Evolutionary conservation across 352 stramenopile genomes (phyloP).

Genomic region (Globisporangium paddicum): DNA sequence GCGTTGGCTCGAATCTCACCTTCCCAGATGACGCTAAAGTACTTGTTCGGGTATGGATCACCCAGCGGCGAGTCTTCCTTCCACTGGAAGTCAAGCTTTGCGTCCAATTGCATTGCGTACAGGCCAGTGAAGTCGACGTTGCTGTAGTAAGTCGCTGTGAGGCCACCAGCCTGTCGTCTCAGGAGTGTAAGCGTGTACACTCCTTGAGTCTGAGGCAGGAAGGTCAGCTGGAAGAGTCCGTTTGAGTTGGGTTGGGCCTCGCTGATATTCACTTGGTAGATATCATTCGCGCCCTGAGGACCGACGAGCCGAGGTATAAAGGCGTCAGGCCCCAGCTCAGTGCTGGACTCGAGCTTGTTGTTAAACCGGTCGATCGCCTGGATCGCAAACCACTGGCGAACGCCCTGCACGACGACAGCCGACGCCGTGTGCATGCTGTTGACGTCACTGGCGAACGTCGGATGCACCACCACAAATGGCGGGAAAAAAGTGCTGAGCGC

Average conservation of each 20-base stretch:
- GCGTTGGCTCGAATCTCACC: conserved; percentile 44
- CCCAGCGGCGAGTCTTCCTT: conserved; percentile 46
- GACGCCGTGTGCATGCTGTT: conserved; percentile 76
- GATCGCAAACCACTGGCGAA: conserved; percentile 73
- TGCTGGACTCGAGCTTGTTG: conserved; percentile 86
- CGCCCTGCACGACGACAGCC: conserved; percentile 76
- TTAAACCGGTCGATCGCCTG: conserved; percentile 90
- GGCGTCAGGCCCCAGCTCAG: conserved; percentile 38
- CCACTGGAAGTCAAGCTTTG: conserved; percentile 87
- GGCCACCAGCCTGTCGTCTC: conserved; percentile 76
- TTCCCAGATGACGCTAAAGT: conserved; percentile 69
- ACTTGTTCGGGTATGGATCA: conserved; percentile 67
- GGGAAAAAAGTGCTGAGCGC: conserved; percentile 54
- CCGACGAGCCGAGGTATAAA: conserved; percentile 67
- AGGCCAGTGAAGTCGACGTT: conserved; percentile 85
- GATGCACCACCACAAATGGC: conserved; percentile 70
- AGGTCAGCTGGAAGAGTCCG: conserved; percentile 77
- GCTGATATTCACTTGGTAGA: conserved; percentile 42
- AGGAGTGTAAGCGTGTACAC: conserved; percentile 74
- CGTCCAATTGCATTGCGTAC: conserved; percentile 74
- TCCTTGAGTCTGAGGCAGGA: conserved; percentile 77
- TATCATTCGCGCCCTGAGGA: conserved; percentile 15
- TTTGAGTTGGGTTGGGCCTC: conserved; percentile 79
- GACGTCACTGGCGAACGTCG: conserved; percentile 59
- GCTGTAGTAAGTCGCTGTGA: conserved; percentile 90